Evolutionary conservation across 164 flowering plant genomes (phyloP).

Genomic region (Liriodendron chinense): DNA sequence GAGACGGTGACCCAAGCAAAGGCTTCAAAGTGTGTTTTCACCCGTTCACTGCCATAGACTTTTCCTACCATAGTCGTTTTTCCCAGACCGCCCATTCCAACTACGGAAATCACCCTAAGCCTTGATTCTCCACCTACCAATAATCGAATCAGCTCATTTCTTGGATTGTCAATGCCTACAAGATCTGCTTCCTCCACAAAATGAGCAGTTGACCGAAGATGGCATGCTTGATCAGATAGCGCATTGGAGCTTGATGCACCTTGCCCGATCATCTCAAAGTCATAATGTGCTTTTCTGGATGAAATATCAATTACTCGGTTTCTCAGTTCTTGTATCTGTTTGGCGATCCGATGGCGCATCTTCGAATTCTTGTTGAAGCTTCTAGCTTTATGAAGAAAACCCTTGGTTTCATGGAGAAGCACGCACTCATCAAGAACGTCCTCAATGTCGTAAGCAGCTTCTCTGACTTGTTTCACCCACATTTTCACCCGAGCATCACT

Average conservation of each 20-base stretch:
- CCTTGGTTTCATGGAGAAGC: neutral
- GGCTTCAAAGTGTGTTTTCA: slow-evolving; percentile 25
- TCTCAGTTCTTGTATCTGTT: neutral
- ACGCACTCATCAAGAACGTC: slow-evolving; percentile 3
- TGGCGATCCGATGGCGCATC: neutral
- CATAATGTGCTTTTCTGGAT: neutral
- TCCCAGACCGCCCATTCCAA: slow-evolving; percentile 62
- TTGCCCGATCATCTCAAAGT: neutral
- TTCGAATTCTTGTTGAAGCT: too few relatives aligned
- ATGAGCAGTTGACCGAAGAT: neutral
- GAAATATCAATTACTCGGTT: neutral
- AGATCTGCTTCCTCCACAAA: neutral
- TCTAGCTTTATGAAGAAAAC: neutral
- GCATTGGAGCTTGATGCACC: neutral
- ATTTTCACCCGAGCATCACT: neutral
- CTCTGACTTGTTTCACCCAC: slow-evolving; percentile 8
- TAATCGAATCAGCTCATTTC: neutral
- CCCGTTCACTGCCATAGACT: slow-evolving; percentile 25
- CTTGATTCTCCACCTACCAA: neutral
- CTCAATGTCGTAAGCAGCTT: slow-evolving; percentile 3
- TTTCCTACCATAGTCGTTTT: slow-evolving; percentile 46
- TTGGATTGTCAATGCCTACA: neutral
- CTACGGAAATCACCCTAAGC: slow-evolving; percentile 29
- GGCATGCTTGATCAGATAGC: neutral
- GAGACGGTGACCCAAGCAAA: slow-evolving; percentile 52